These are phyloP conservation scores for Penicillium frequentans DNA, from an alignment of 2,329 filamentous ascomycete species.

Conservation along the genomic window DNA sequence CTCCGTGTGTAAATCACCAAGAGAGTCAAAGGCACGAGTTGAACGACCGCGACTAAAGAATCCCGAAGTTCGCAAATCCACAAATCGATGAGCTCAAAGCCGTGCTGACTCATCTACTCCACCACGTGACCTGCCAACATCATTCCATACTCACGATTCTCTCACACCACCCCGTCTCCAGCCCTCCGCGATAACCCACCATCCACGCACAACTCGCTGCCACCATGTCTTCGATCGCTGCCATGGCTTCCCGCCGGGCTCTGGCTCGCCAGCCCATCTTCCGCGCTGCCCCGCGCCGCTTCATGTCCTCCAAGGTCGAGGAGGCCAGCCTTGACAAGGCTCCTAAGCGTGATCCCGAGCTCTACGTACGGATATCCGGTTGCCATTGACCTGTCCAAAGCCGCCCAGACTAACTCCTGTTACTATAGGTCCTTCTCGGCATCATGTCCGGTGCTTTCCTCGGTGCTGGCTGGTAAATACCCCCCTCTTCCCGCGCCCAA, in stretches of 20 bases:
- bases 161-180: slow-evolving; percentile 26
- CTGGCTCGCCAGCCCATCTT: slow-evolving; percentile 41
- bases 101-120: slow-evolving; percentile 17
- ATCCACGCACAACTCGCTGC: slow-evolving; percentile 18
- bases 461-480: slow-evolving; percentile 71
- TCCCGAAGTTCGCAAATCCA: not conserved
- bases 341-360: slow-evolving; percentile 70
- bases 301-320: slow-evolving; percentile 45
- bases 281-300: slow-evolving; percentile 43
- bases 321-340: slow-evolving; percentile 59
- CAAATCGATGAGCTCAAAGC: slow-evolving; percentile 5
- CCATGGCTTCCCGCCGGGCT: slow-evolving; percentile 43
- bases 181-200: slow-evolving; percentile 17
- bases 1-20: not conserved
- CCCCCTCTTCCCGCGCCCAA: slow-evolving; percentile 10
- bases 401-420: slow-evolving; percentile 16
- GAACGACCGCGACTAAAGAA: not conserved
- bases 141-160: slow-evolving; percentile 35
- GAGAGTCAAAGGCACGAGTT: not conserved
- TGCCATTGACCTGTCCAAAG: slow-evolving; percentile 7
- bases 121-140: slow-evolving; percentile 29
- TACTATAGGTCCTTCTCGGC: slow-evolving; percentile 74
- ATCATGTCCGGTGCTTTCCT: slow-evolving; percentile 88
- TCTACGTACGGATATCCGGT: slow-evolving; percentile 59
- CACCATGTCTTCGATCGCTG: slow-evolving; percentile 45